Evolutionary conservation across 2,329 filamentous ascomycete species (phyloP).

Genomic region (Lachnellula hyalina): DNA sequence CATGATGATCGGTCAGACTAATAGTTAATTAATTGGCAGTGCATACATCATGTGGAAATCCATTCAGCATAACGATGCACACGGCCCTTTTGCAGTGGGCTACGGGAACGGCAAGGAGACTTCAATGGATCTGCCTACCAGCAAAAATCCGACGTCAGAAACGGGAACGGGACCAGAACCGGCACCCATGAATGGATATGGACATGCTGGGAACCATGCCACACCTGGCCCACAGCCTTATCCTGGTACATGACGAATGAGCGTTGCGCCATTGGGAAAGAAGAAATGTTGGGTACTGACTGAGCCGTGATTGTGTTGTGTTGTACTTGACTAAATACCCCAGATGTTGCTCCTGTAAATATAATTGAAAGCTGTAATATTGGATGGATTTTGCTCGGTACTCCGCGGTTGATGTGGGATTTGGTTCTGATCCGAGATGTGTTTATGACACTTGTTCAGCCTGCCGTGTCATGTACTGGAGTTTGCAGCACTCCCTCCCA

Average conservation of each 20-base stretch:
- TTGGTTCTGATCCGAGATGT: no score
- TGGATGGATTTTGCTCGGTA: no score
- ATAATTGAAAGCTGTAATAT: no score
- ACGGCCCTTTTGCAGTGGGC: conserved; percentile 25
- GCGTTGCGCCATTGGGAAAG: neutral
- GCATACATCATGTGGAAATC: conserved; percentile 34
- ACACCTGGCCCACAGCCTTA: neutral
- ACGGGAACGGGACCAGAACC: neutral
- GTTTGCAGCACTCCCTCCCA: no score
- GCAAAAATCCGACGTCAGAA: neutral
- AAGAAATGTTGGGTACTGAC: neutral
- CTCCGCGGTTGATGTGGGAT: no score
- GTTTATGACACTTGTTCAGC: no score
- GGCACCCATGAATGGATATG: no score
- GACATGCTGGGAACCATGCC: neutral
- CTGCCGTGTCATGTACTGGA: no score
- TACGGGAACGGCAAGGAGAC: conserved; percentile 16
- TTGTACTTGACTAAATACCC: no score
- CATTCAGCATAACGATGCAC: conserved; percentile 30
- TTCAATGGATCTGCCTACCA: conserved; percentile 11
- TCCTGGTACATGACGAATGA: neutral
- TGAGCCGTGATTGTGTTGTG: no score
- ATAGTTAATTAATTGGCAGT: conserved; percentile 17
- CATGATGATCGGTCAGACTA: no score
- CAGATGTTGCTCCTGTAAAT: no score